Evolutionary conservation across 2,329 filamentous ascomycete genomes (phyloP), one percentile per base, ranked within the genome.

Genomic region (Talaromyces sp.): DNA sequence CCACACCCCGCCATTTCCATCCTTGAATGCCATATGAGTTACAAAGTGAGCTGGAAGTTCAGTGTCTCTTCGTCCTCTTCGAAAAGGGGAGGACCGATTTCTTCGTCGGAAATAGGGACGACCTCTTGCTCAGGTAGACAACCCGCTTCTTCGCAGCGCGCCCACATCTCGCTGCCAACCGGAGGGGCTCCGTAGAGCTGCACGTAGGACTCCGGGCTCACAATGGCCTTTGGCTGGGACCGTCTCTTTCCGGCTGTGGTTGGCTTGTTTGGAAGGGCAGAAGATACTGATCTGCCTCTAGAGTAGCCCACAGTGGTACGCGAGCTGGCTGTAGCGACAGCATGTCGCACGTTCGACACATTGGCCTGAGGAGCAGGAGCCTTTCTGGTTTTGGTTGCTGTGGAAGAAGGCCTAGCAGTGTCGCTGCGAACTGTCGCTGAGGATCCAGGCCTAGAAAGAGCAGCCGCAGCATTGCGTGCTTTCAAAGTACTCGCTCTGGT

Each of bases 291-390:
- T 38, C 91, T 86, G 38, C 93, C 93, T 75, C 90, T 92, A 64
- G 86, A 91, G 75, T 96, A 97, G 17, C 93, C 93, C 49, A 97
- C 84, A 0, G 93, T 97, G 64, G 88, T 93, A 68, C 89, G 87
- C 1, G 93, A 96, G 5, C 88, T 88, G 5, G 86, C 86, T 25
- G 86, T 84, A 1, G 90, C 89, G 11, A 85, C 82, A 8, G 84
- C 84, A 68, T 87, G 85, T 56, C 88, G 86, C 70, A 86, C 82
- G 10, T 77, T 73, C n/a, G 82, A 82, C 0, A 82, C 78, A 67
- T 84, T 84, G 7, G 81, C 78, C 2, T 82, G 78, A 5, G 78
- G 70, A 11, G 78, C 70, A 5, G 77, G 71, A n/a, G 79, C 74
- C 61, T 83, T 83, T 65, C 78, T 78, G 15, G 78, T 49, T 63